phyloP scores from a whole-genome alignment of 306 rosid genomes.

The Cucumis hystrix region DNA sequence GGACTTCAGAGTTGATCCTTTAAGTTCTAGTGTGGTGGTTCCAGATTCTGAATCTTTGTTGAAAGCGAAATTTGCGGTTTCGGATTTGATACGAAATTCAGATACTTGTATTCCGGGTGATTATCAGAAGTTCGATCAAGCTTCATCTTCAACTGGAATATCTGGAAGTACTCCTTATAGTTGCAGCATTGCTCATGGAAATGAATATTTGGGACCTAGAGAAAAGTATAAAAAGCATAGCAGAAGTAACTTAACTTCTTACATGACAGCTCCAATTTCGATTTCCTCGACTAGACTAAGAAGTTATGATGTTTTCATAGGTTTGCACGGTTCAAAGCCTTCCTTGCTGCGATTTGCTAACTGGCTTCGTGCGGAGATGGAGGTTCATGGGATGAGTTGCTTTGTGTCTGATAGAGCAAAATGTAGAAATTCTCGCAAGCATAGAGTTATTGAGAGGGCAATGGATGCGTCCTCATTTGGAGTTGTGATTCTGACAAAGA shows the following conservation, averaged over 20 bases:
- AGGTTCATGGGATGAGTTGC: constrained; percentile 77
- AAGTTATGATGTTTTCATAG: constrained; percentile 69
- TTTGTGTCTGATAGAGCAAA: constrained; percentile 65
- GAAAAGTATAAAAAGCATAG: constrained; percentile 32
- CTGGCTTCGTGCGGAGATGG: constrained; percentile 80
- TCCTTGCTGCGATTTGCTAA: constrained; percentile 47
- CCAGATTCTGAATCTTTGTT: constrained; percentile 33
- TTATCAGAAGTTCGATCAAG: constrained; percentile 34
- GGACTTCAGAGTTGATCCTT: constrained; percentile 29
- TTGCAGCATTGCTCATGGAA: constrained; percentile 20
- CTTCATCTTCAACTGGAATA: constrained; percentile 44
- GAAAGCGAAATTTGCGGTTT: constrained; percentile 25
- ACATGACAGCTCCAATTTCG: constrained; percentile 36
- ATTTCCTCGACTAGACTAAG: constrained; percentile 51
- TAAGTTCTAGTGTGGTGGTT: constrained; percentile 36
- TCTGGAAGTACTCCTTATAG: constrained; percentile 48
- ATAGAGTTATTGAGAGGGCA: constrained; percentile 50
- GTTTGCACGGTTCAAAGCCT: constrained; percentile 57
- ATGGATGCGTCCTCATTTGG: constrained; percentile 87
- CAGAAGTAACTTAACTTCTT: constrained; percentile 25
- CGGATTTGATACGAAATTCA: constrained; percentile 35
- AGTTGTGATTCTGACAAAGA: constrained; percentile 54
- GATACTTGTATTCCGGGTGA: constrained; percentile 28
- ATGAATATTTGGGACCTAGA: constrained; percentile 21
- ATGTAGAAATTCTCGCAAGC: constrained; percentile 53